Evolutionary conservation across 2,329 filamentous ascomycete species (phyloP).

Genomic region (Talaromyces sp.): DNA sequence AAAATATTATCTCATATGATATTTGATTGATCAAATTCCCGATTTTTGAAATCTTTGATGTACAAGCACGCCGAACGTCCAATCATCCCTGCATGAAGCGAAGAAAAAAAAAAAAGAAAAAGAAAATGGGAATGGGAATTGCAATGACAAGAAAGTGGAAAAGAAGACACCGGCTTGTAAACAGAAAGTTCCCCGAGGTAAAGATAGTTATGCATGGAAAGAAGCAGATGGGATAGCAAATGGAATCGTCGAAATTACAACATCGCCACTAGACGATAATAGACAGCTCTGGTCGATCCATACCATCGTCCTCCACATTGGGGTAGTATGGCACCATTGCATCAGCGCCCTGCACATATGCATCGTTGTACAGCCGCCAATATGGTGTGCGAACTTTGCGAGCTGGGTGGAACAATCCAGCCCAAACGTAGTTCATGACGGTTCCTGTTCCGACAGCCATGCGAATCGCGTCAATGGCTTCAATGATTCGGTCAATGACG

Average conservation of each 20-base stretch:
- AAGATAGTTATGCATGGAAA: slow-evolving; percentile 26
- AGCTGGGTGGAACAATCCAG: slow-evolving; percentile 93
- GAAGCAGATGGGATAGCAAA: no score
- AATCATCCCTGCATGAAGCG: slow-evolving; percentile 23
- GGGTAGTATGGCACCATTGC: slow-evolving; percentile 97
- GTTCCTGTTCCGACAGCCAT: slow-evolving; percentile 90
- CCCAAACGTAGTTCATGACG: slow-evolving; percentile 98
- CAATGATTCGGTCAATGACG: slow-evolving; percentile 96
- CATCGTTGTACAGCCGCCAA: slow-evolving; percentile 96
- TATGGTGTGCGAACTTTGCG: slow-evolving; percentile 93
- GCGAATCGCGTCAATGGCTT: slow-evolving; percentile 93
- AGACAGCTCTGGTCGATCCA: slow-evolving; percentile 77
- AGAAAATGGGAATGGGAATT: not conserved
- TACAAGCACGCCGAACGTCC: slow-evolving; percentile 31
- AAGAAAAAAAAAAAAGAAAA: slow-evolving; percentile 9
- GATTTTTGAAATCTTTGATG: slow-evolving; percentile 24
- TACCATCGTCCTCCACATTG: slow-evolving; percentile 75
- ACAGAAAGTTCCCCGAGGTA: slow-evolving; percentile 15
- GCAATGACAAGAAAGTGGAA: not conserved
- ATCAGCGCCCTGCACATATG: slow-evolving; percentile 91
- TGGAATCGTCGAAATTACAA: slow-evolving; percentile 12
- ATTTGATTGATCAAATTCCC: slow-evolving; percentile 5
- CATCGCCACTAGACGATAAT: slow-evolving; percentile 69
- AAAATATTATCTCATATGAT: not conserved
- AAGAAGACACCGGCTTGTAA: slow-evolving; percentile 24